phyloP scores from a whole-genome alignment of 495 filamentous ascomycete species.

The Astrothelium macrocarpum region DNA sequence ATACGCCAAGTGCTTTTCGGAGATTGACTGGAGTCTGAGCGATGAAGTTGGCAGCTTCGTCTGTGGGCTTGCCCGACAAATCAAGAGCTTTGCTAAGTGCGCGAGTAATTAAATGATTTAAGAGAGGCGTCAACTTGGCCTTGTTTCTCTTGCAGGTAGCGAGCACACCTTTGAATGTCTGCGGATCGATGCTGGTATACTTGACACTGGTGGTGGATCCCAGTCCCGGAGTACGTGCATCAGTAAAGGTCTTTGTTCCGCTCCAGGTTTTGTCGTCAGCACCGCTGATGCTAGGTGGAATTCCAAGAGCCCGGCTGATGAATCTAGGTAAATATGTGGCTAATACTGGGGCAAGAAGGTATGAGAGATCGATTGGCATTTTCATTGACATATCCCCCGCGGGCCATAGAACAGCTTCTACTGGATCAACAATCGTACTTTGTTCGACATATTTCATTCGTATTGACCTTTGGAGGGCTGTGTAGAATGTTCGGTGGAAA shows the following conservation, averaged over 20 bases:
- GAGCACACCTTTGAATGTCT: background rate
- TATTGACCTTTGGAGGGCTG: background rate
- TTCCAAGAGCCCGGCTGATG: background rate
- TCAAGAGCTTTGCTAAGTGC: background rate
- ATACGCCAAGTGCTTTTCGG: background rate
- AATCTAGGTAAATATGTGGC: background rate
- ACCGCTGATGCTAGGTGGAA: background rate
- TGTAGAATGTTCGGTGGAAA: background rate
- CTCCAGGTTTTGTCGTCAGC: background rate
- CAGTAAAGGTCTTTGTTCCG: background rate
- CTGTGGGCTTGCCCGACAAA: background rate
- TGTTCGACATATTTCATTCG: background rate
- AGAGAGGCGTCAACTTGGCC: background rate
- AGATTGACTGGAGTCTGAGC: background rate
- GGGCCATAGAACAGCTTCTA: background rate
- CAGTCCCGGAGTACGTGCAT: background rate
- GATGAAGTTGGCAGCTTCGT: background rate
- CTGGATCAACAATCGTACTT: background rate
- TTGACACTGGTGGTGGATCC: background rate
- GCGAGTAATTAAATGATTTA: background rate
- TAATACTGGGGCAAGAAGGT: background rate
- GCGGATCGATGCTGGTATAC: background rate
- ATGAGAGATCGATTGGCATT: background rate
- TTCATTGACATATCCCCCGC: background rate
- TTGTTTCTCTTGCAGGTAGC: background rate